Evolutionary conservation across 2,329 filamentous ascomycete genomes (phyloP).

Genomic region (Ustulina deusta): DNA sequence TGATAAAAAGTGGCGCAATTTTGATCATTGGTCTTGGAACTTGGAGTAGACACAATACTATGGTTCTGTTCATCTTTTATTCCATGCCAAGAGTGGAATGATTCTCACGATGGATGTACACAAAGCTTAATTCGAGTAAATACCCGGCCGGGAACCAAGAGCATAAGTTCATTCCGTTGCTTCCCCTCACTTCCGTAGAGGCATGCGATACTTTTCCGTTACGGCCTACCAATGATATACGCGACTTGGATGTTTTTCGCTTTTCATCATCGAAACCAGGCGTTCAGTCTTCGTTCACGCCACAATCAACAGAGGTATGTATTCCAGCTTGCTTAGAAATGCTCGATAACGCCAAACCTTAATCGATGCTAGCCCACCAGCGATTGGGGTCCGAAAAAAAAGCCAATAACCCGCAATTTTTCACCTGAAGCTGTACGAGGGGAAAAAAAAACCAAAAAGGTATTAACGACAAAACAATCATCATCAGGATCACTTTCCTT

Average conservation of each 20-base stretch:
- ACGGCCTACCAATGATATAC: background rate
- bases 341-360: background rate
- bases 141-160: background rate
- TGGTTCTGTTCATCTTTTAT: background rate
- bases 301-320: background rate
- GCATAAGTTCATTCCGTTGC: background rate
- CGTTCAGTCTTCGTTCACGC: background rate
- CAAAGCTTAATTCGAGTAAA: background rate
- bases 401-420: conserved; percentile 8
- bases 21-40: conserved; percentile 2
- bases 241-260: no score
- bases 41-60: conserved; percentile 14
- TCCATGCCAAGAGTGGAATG: background rate
- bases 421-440: background rate
- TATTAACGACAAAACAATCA: background rate
- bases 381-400: background rate
- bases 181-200: background rate
- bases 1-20: conserved; percentile 18
- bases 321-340: background rate
- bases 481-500: conserved; percentile 45
- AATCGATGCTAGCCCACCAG: conserved; percentile 1
- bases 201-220: background rate
- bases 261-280: background rate
- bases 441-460: background rate
- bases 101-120: background rate